These are phyloP conservation scores for Hemileccinum impolitum DNA, from an alignment of 768 basidiomycete genomes.

Conservation along the genomic window DNA sequence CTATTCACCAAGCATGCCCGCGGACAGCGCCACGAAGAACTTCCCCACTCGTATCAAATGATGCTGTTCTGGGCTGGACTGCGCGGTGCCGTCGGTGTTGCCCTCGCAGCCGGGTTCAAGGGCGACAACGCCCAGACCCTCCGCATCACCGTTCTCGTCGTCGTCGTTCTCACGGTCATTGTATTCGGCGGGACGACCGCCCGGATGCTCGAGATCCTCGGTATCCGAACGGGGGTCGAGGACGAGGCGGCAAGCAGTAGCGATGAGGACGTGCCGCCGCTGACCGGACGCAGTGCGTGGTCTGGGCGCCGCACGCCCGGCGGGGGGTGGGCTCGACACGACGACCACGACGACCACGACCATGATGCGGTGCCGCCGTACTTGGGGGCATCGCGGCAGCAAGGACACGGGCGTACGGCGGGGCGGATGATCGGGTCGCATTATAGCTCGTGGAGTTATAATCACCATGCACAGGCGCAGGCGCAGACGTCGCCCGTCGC, in stretches of 20 bases:
- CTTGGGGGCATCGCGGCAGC: conserved; percentile 20
- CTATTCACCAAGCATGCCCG: conserved; percentile 81
- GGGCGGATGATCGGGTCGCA: conserved; percentile 51
- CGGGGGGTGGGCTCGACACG: conserved; percentile 40
- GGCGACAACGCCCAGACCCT: conserved; percentile 91
- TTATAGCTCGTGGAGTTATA: conserved; percentile 52
- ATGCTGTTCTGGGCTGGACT: conserved; percentile 99
- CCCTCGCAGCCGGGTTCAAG: conserved; percentile 92
- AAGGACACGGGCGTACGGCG: conserved; percentile 32
- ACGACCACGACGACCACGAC: conserved; percentile 20
- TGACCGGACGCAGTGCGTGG: conserved; percentile 31
- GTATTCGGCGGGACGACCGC: conserved; percentile 97
- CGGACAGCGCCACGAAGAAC: conserved; percentile 83
- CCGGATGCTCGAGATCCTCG: conserved; percentile 95
- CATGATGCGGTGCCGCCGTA: conserved; percentile 40
- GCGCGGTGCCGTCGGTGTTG: conserved; percentile 95
- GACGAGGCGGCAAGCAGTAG: conserved; percentile 71
- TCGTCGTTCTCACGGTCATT: conserved; percentile 92
- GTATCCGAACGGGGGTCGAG: conserved; percentile 92
- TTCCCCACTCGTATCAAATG: conserved; percentile 98
- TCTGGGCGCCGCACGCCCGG: conserved; percentile 33
- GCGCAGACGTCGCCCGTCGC: conserved; percentile 16
- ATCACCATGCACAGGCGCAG: conserved; percentile 50
- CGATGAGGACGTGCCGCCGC: conserved; percentile 44
- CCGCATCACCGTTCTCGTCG: conserved; percentile 90